Base-by-base conservation (phyloP, 345 rosid species). In the Eucalyptus curtisii region DNA sequence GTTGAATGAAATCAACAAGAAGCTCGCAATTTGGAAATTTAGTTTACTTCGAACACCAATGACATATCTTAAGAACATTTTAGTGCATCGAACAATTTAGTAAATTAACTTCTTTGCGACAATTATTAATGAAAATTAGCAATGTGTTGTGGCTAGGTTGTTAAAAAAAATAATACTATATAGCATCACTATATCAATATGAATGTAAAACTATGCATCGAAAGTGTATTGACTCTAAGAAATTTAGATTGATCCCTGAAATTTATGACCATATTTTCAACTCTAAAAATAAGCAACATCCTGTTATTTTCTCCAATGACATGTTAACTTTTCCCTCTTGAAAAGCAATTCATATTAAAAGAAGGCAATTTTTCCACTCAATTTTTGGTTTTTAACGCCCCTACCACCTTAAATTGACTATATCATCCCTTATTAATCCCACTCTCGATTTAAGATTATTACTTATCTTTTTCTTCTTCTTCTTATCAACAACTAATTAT, bases 281-380 rank as follows among this genome's bases (percentile, higher is more conserved):
- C 59, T 55, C 61, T 55, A 55, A 5, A 55, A 22, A 55, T 22
- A 22, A 55, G 30, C 27, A 55, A 55, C 3, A 10, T 22, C 1
- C 12, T 24, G 3, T 9, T 55, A 24, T 55, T 0, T 55, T 55
- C 11, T 22, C 61, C 3, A 0, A 22, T 2, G 5, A 11, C 61
- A 55, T 55, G 6, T 55, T 55, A 55, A 20, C 55, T 17, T 50
- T 50, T 50, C 55, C 22, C 19, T 50, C 22, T 50, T 50, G 4
- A 50, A 17, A 50, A 50, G 1, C 55, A 50, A 50, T 50, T 50
- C 55, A 50, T 50, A 16, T 50, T 50, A 50, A 50, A 50, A 50
- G 22, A 50, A 50, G 55, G 22, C 55, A 50, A 50, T 50, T 50
- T 17, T 50, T 50, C 55, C 22, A 50, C 53, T 50, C 1, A 15